Conservation (phyloP, 2,329 filamentous ascomycete genomes). For the Hypoxylon sp. region DNA sequence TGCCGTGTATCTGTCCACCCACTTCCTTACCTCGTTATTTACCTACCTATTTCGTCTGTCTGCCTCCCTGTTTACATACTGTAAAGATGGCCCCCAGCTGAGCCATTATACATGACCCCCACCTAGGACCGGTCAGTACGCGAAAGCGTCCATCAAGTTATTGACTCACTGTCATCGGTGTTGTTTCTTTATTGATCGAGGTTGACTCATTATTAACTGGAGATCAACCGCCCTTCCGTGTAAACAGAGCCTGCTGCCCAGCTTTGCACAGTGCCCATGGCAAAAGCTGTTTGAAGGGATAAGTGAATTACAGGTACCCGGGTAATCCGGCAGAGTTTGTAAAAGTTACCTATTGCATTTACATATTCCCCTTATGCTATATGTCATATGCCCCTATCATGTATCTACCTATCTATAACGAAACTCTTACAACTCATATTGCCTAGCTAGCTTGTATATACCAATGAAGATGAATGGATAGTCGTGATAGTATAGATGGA, state of each 20-base stretch:
- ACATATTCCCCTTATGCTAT: constrained; percentile 5
- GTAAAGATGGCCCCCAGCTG: neutral
- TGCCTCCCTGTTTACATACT: neutral
- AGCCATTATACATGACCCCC: neutral
- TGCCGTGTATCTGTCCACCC: neutral
- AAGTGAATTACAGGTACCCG: no score
- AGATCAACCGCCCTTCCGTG: neutral
- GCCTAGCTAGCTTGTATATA: neutral
- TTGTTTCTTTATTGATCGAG: neutral
- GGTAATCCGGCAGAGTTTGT: neutral
- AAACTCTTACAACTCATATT: neutral
- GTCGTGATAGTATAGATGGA: constrained; percentile 3
- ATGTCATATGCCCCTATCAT: constrained; percentile 6
- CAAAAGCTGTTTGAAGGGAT: neutral
- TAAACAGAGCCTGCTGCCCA: neutral
- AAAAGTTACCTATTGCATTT: constrained; percentile 13
- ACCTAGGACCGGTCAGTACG: neutral
- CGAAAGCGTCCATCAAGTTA: neutral
- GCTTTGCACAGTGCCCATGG: neutral
- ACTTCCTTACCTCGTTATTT: neutral
- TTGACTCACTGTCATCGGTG: neutral
- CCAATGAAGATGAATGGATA: constrained; percentile 4
- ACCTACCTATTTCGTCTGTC: neutral
- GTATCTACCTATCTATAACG: neutral
- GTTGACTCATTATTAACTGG: neutral